Evolutionary conservation across 257 asterid genomes (phyloP), one percentile per base, ranked within the genome.

Genomic region (Capsicum baccatum): DNA sequence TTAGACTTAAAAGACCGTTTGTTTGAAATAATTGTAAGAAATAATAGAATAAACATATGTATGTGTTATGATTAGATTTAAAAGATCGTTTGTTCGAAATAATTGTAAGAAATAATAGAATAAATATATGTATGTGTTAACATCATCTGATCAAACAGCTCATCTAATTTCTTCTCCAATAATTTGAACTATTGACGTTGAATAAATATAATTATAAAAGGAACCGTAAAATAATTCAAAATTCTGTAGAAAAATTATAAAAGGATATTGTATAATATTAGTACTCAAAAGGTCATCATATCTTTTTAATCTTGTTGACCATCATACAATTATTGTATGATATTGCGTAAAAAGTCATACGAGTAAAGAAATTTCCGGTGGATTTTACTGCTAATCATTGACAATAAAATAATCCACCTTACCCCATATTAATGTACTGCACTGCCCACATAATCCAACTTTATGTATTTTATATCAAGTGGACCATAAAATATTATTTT

Each of bases 381-480:
- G 33, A 26, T 26, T 26, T 26, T 26, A 26, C 33, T 26, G 33
- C 33, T 39, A 76, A 54, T 76, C 81, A 76, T 76, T 76, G 64
- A 76, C 48, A 76, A 52, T 76, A 76, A 52, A 76, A 52, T 76
- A 76, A 76, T 76, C 81, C 10, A 74, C 35, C 81, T 50, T 76
- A 6, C 26, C 64, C 81, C 44, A 55, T 54, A 52, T 26, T 26
- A 26, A 54, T 76, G 62, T 76, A 55, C 47, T 54, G 64, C 63
- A 76, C 50, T 54, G 2, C 48, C 33, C 33, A 17, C 66, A 37
- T 67, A 67, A 76, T 52, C 19, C 3, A 76, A 8, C 48, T 76
- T 76, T 52, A 52, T 26, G 33, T 52, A 13, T 76, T 76, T 12
- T 26, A 26, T 26, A n/a, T 26, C 81, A 52, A 52, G 63, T 76